Evolutionary conservation across 176 grass and related monocot species (phyloP).

Genomic region (Otatea glauca): DNA sequence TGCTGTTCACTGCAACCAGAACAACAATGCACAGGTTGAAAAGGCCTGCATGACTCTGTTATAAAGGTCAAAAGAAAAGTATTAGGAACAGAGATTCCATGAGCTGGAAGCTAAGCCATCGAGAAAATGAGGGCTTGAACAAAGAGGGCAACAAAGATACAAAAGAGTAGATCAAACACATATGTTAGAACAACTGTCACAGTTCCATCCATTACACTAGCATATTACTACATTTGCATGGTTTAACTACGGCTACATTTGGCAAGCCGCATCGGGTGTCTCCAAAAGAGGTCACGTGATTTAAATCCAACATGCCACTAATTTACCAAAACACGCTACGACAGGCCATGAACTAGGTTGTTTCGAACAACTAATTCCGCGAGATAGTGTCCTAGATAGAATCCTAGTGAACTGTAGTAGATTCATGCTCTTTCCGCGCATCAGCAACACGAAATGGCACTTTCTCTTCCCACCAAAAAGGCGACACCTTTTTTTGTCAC

Average conservation of each 20-base stretch:
- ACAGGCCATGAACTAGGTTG: background rate
- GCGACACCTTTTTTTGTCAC: conserved; percentile 15
- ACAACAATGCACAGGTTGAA: conserved; percentile 97
- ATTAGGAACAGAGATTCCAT: conserved; percentile 11
- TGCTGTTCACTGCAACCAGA: conserved; percentile 88
- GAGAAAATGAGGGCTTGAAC: conserved; percentile 15
- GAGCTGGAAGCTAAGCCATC: conserved; percentile 18
- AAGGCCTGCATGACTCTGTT: conserved; percentile 95
- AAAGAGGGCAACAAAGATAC: background rate
- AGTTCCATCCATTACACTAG: background rate
- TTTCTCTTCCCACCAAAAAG: conserved; percentile 20
- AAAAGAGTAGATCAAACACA: background rate
- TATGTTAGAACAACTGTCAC: background rate
- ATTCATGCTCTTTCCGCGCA: background rate
- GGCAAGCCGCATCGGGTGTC: background rate
- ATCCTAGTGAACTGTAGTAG: background rate
- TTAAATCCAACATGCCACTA: conserved; percentile 17
- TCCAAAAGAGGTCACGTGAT: conserved; percentile 30
- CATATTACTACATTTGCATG: conserved; percentile 11
- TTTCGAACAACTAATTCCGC: background rate
- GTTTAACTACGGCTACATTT: background rate
- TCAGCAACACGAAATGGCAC: background rate
- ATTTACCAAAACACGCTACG: background rate
- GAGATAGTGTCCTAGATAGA: background rate
- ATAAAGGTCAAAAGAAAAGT: conserved; percentile 36